Evolutionary conservation across 2,329 filamentous ascomycete species (phyloP).

Genomic region (Cladophialophora yegresii): DNA sequence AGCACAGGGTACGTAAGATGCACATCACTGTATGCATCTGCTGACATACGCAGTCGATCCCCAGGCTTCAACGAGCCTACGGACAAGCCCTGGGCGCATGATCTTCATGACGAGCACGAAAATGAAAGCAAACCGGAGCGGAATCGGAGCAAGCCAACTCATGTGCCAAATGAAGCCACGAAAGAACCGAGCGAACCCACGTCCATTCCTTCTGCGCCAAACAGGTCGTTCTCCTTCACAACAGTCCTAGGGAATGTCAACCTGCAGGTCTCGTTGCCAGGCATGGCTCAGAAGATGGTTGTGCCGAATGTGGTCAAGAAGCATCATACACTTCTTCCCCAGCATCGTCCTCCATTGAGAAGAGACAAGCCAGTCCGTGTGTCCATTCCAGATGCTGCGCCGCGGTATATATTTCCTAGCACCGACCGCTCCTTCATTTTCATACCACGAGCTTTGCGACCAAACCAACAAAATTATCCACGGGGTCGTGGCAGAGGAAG

Average conservation of each 20-base stretch:
- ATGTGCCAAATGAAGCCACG: constrained; percentile 26
- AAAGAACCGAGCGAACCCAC: constrained; percentile 17
- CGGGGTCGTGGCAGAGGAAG: constrained; percentile 70
- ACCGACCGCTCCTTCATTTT: constrained; percentile 94
- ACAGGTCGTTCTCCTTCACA: constrained; percentile 78
- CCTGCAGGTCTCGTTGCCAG: constrained; percentile 76
- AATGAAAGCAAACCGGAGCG: constrained; percentile 39
- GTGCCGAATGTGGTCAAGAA: constrained; percentile 79
- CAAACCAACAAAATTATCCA: constrained; percentile 79
- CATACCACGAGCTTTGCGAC: constrained; percentile 88
- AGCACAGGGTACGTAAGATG: constrained; percentile 21
- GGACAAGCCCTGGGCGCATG: constrained; percentile 71
- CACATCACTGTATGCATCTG: constrained; percentile 2
- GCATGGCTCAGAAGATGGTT: constrained; percentile 69
- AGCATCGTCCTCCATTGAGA: constrained; percentile 89
- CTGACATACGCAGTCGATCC: constrained; percentile 20
- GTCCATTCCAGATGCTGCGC: constrained; percentile 73
- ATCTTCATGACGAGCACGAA: constrained; percentile 73
- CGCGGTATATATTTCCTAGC: constrained; percentile 88
- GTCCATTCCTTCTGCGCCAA: constrained; percentile 56
- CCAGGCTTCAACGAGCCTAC: constrained; percentile 35
- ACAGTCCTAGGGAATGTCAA: constrained; percentile 81
- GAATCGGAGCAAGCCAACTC: constrained; percentile 37
- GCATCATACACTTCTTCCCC: constrained; percentile 89
- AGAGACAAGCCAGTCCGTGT: constrained; percentile 96